Base-by-base conservation (phyloP, 2,329 filamentous ascomycete species). In the Neofusicoccum laricinum region DNA sequence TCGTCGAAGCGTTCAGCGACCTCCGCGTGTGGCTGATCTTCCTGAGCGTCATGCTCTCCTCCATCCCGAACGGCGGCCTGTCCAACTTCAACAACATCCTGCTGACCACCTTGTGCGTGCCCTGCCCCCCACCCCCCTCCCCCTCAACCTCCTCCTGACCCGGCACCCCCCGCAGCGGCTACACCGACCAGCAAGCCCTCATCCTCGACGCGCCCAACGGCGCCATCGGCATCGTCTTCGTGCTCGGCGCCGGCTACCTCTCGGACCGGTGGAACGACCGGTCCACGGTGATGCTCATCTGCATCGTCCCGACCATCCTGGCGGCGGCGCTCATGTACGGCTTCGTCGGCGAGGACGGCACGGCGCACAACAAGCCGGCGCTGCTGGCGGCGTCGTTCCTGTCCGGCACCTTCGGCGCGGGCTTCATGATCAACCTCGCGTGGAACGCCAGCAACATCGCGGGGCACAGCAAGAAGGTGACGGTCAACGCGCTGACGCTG, bases 401-500 rank as follows among this genome's bases (percentile, higher is more conserved):
- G 38, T 69, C 72, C 1, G 77, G 77, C 3, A 71, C 78, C 12
- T 66, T 78, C 6, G 70, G 73, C 25, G 71, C 76, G 0, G 71
- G 76, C 7, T 67, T 80, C 51, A 80, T 78, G 77, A 59, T 77
- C 72, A 62, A 71, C 11, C 71, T 79, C 30, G 77, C 78, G 10
- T 81, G 78, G 79, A 80, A 81, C 11, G 77, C 80, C 30, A 77
- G 72, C 15, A 84, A 84, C 64, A 73, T 79, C 2, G 79, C 78
- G 5, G 81, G 81, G 0, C 80, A 84, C 63, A 81, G 80, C 2
- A 84, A 84, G 72, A 82, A 83, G 65, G 78, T 81, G 25, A 81
- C 80, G 0, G 76, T 80, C 53, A 82, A 80, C 45, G 81, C 80
- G 0, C 68, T 83, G n/a, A 70, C 79, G 8, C 72, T 82, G 10